Conservation (phyloP, 2,329 filamentous ascomycete genomes). For the Magnaporthales sp. region DNA sequence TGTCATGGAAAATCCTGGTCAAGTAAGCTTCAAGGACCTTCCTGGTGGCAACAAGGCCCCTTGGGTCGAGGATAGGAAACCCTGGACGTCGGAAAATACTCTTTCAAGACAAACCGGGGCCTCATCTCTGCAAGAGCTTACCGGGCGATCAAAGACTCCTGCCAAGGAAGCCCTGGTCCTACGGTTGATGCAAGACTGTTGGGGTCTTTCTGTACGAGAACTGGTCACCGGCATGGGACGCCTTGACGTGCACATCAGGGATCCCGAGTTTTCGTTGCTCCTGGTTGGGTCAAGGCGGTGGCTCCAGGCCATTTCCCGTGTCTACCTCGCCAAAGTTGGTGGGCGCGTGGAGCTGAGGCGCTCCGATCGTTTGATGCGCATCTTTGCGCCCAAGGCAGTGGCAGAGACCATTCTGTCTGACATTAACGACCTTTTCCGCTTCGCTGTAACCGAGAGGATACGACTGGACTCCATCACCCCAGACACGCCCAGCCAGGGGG, state of each 20-base stretch:
- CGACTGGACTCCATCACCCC: conserved; percentile 15
- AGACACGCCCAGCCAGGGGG: conserved; percentile 13
- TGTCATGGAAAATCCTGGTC: conserved; percentile 12
- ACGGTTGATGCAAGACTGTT: conserved; percentile 37
- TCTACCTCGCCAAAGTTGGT: conserved; percentile 19
- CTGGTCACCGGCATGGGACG: conserved; percentile 32
- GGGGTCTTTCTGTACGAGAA: conserved; percentile 40
- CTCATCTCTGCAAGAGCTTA: conserved; percentile 19
- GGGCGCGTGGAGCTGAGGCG: conserved; percentile 28
- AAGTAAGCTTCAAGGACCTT: neutral
- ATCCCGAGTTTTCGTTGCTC: conserved; percentile 33
- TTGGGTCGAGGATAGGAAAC: conserved; percentile 32
- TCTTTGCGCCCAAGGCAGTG: conserved; percentile 26
- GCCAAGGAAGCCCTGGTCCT: conserved; percentile 33
- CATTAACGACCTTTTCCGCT: conserved; percentile 21
- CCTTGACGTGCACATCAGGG: conserved; percentile 27
- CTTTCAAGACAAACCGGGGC: conserved; percentile 12
- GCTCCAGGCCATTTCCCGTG: conserved; percentile 20
- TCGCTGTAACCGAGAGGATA: conserved; percentile 13
- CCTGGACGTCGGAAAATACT: conserved; percentile 30
- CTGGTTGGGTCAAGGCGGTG: conserved; percentile 27
- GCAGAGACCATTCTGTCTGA: conserved; percentile 25
- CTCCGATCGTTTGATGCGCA: conserved; percentile 19
- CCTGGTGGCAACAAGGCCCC: conserved; percentile 7
- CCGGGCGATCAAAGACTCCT: conserved; percentile 15